Conservation (phyloP, 345 rosid species). For the Rhodomyrtus tomentosa region DNA sequence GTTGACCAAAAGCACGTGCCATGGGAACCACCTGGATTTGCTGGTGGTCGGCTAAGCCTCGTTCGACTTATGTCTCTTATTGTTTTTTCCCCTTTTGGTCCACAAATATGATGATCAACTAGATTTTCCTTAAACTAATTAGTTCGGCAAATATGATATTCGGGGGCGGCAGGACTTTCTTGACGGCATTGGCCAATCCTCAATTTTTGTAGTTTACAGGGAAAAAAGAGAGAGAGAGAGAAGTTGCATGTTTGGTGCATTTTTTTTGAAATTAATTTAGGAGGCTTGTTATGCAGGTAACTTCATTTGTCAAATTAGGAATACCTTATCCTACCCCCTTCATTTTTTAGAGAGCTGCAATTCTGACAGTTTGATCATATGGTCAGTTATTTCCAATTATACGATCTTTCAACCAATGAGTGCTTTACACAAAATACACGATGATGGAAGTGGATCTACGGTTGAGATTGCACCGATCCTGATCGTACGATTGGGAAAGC, state of each 20-base stretch:
- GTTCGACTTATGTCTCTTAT: neutral
- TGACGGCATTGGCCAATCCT: neutral
- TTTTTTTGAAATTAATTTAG: neutral
- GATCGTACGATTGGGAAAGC: no score
- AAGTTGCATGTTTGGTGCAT: neutral
- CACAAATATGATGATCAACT: neutral
- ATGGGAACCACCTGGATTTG: neutral
- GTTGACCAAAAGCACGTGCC: neutral
- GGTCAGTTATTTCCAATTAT: no score
- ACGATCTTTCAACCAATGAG: no score
- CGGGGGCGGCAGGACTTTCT: neutral
- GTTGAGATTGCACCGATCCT: no score
- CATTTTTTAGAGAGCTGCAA: no score
- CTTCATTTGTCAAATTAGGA: neutral
- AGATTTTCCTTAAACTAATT: neutral
- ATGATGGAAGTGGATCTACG: no score
- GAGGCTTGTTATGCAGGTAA: neutral
- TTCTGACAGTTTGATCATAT: no score
- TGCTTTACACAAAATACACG: no score
- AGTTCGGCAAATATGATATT: neutral
- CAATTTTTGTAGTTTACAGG: neutral
- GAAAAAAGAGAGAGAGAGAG: no score
- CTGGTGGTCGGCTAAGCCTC: neutral
- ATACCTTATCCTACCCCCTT: neutral
- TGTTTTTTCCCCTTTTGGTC: neutral